Conservation (phyloP, 2,329 filamentous ascomycete genomes). For the Ascosphaera apis region DNA sequence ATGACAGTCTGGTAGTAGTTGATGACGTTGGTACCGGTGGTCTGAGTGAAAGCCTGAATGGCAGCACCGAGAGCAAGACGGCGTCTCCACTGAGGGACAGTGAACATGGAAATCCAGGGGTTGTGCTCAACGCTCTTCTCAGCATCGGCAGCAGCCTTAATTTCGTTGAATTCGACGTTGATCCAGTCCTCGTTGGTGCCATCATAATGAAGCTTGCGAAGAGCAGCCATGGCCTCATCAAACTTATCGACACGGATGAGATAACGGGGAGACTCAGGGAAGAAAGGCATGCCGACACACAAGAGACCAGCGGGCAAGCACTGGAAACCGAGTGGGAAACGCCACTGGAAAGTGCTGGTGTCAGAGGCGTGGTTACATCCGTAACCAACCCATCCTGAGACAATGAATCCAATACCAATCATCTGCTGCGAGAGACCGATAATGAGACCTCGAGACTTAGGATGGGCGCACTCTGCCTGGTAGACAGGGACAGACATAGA, state of each 20-base stretch:
- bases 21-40: slow-evolving; percentile 21
- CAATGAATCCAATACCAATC: slow-evolving; percentile 22
- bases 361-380: slow-evolving; percentile 5
- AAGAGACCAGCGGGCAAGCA: slow-evolving; percentile 22
- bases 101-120: slow-evolving; percentile 18
- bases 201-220: slow-evolving; percentile 29
- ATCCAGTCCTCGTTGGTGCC: slow-evolving; percentile 35
- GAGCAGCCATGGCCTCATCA: slow-evolving; percentile 25
- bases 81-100: slow-evolving; percentile 29
- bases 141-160: slow-evolving; percentile 37
- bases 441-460: slow-evolving; percentile 30
- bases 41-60: slow-evolving; percentile 42
- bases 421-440: slow-evolving; percentile 22
- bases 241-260: slow-evolving; percentile 24
- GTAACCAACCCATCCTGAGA: slow-evolving; percentile 15
- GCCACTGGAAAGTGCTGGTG: slow-evolving; percentile 14
- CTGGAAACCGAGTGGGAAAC: slow-evolving; percentile 25
- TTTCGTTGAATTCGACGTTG: slow-evolving; percentile 33
- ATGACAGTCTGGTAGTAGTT: slow-evolving; percentile 20
- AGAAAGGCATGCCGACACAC: slow-evolving; percentile 18
- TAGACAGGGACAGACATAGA: slow-evolving; percentile 35
- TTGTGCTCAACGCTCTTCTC: slow-evolving; percentile 30
- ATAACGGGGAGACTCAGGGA: slow-evolving; percentile 9
- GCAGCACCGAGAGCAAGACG: slow-evolving; percentile 37
- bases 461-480: slow-evolving; percentile 37